Base-by-base conservation (phyloP, 805 yeast genomes). In the Ogataea pini region DNA sequence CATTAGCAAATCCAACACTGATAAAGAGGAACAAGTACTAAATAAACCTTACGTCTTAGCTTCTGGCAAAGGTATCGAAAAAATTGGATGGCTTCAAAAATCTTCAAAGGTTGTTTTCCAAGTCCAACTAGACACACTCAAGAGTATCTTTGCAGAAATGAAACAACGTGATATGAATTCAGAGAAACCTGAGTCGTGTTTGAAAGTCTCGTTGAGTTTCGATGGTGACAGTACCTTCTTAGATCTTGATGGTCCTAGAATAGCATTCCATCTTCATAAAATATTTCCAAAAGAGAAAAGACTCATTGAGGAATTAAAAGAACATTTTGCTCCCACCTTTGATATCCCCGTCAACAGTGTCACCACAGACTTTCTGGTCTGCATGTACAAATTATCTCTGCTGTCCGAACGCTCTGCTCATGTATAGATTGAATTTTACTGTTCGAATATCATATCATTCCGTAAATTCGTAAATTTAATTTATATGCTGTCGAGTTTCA, bases 401-500 rank as follows among this genome's bases (percentile, higher is more conserved):
- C 31, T 42, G n/a, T 17, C 31, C 7, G 38, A 42, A 42, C 28
- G 44, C 12, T 22, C 40, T 7, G 18, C 29, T 34, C 20, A 34
- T 10, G 4, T 8, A 28, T 28, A 28, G 31, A 28, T 24, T 24
- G 14, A 7, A 7, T 28, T 9, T 34, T 20, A 10, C 22, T 20
- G 17, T 22, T 36, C 39, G 39, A 17, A 5, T 20, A 3, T 17
- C 13, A 20, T 13, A 36, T 22, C 20, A 18, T 17, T 17, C 20
- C 37, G 37, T 34, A 9, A 10, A 18, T 9, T 34, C 37, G 14
- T 34, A 9, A 34, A 6, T 36, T 9, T 24, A n/a, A n/a, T n/a
- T n/a, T 38, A 33, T 8, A 27, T 46, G n/a, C 38, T 48, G 42
- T 46, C 33, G 36, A 69, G 53, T 20, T 47, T 52, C 44, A 84